Conservation (phyloP, 2,329 filamentous ascomycete genomes). For the Chaetomiaceae sp. region DNA sequence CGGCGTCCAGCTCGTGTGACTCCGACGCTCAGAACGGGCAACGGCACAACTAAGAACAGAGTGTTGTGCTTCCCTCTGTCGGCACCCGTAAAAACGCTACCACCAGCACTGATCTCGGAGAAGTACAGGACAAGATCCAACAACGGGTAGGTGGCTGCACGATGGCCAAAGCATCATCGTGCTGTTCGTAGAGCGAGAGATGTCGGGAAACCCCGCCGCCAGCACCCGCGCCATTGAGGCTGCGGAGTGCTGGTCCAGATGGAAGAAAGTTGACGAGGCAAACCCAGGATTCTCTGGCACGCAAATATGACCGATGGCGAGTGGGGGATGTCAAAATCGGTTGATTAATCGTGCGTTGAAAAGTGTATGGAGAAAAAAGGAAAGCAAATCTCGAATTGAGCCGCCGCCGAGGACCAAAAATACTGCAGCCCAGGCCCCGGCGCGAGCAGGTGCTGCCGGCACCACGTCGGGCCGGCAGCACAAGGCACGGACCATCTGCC, state of each 20-base stretch:
- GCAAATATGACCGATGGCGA: slow-evolving; percentile 18
- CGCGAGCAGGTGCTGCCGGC: slow-evolving; percentile 1
- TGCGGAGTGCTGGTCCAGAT: slow-evolving; percentile 6
- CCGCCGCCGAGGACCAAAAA: not conserved
- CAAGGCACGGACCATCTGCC: not conserved
- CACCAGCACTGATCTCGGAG: too few relatives aligned
- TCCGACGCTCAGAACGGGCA: too few relatives aligned
- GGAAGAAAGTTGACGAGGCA: slow-evolving; percentile 2
- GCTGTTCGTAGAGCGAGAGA: not conserved
- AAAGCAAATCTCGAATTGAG: not conserved
- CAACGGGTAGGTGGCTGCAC: not conserved
- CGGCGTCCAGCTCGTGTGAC: too few relatives aligned
- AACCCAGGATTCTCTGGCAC: slow-evolving; percentile 15
- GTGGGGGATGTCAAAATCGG: slow-evolving; percentile 15
- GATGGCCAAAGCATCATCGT: not conserved
- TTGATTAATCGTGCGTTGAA: slow-evolving; percentile 18
- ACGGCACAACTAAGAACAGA: too few relatives aligned
- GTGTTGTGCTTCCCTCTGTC: too few relatives aligned
- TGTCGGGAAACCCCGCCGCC: slow-evolving; percentile 14
- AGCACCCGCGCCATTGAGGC: slow-evolving; percentile 7
- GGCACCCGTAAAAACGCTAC: too few relatives aligned
- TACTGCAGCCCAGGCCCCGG: not conserved
- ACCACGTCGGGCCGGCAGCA: slow-evolving; percentile 6
- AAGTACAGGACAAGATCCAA: too few relatives aligned
- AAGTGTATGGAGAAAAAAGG: slow-evolving; percentile 14